Evolutionary conservation across 164 flowering plant genomes (phyloP), one percentile per base, ranked within the genome.

Genomic region (Vitis rotundifolia): DNA sequence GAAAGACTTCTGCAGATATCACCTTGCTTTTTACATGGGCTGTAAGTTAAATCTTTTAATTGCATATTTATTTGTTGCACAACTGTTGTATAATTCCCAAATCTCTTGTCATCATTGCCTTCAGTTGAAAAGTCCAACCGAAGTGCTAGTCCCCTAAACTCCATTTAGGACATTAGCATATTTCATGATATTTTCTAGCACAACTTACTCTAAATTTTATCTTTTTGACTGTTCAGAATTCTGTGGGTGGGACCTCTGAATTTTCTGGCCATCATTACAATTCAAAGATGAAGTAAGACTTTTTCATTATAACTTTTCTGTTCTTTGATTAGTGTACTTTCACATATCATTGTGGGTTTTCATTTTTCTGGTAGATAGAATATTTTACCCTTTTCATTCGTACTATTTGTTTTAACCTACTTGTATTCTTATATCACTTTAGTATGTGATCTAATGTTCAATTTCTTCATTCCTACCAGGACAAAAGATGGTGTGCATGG

Each of bases 1-100:
- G 94, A 37, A 82, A 75, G 52, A 78, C 83, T 50, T 68, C 80
- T 54, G 98, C 93, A 68, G 84, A 90, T 70, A 91, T 88, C 67
- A 87, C 85, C 74, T 75, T 94, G 73, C 86, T 90, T 61, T 91
- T 92, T 73, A 89, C 98, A 29, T 93, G 97, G 97, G 89, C 94
- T 67, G 98, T 93, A 78, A 86, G 98, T 79, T 7, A n/a, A 55
- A 64, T 22, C 15, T 56, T 49, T 59, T 26, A 28, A 18, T 37
- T 14, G 4, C 18, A 67, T 61, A 37, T 60, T 50, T 28, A 2
- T 22, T 22, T 63, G 9, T 11, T 59, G 28, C 11, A 37, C 37
- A 37, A 5, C 44, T 37, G 44, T 37, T 37, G 0, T 37, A 37
- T 37, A 37, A 37, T 37, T 6, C 44, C 44, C 0, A 5, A 6